Evolutionary conservation across 2,329 filamentous ascomycete genomes (phyloP).

Genomic region (Venturia pyrina): DNA sequence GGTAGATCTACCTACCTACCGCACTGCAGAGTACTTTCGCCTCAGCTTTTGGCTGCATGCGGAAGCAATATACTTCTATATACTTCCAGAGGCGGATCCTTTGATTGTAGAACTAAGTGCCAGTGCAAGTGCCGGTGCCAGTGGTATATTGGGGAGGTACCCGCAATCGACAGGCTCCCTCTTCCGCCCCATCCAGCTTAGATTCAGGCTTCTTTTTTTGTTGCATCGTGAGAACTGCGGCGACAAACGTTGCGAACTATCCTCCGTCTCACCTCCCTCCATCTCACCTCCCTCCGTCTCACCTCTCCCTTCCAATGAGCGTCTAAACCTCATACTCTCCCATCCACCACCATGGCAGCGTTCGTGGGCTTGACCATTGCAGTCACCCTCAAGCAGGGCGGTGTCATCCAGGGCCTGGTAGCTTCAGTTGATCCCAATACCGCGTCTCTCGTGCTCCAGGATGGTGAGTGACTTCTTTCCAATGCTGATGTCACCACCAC

Average conservation of each 20-base stretch:
- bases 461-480: constrained; percentile 45
- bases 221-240: too few species aligned
- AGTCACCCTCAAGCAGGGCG: constrained; percentile 57
- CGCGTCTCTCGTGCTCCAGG: constrained; percentile 52
- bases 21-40: too few species aligned
- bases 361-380: constrained; percentile 70
- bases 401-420: constrained; percentile 59
- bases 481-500: constrained; percentile 13
- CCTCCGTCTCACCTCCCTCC: background rate
- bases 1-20: too few species aligned
- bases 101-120: background rate
- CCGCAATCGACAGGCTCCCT: too few species aligned
- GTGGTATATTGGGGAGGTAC: background rate
- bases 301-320: background rate
- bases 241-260: background rate
- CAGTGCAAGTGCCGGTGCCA: too few species aligned
- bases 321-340: background rate
- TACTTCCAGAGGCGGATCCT: background rate
- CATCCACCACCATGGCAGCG: constrained; percentile 46
- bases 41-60: background rate
- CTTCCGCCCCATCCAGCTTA: too few species aligned
- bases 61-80: background rate
- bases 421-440: constrained; percentile 57
- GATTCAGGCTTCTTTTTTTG: too few species aligned
- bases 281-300: background rate